phyloP scores from a whole-genome alignment of 1,284 basidiomycete genomes.

The Leucoagaricus sp. region DNA sequence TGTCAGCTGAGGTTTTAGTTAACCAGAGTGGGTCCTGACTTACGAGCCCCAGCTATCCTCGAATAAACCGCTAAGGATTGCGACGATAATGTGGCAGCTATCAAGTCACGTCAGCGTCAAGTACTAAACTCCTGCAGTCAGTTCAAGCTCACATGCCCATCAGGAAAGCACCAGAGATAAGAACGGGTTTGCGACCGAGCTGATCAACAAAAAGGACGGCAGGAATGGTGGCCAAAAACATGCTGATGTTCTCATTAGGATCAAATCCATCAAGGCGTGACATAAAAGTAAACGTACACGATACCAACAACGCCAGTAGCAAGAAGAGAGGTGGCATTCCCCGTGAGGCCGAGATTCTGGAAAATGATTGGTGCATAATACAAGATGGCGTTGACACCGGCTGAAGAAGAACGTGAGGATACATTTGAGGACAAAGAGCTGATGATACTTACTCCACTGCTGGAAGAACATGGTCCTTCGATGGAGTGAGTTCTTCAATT shows the following conservation, averaged over 20 bases:
- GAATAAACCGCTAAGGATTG: constrained; percentile 57
- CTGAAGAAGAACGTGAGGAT: constrained; percentile 17
- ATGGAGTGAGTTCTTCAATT: background rate
- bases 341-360: constrained; percentile 53
- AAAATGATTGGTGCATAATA: constrained; percentile 75
- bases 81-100: constrained; percentile 66
- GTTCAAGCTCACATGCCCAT: constrained; percentile 51
- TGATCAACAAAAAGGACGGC: constrained; percentile 75
- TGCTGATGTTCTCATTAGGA: constrained; percentile 37
- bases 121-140: background rate
- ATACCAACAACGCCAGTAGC: constrained; percentile 86
- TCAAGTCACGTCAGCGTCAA: background rate
- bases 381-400: constrained; percentile 63
- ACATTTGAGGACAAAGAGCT: constrained; percentile 19
- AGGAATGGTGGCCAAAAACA: constrained; percentile 76
- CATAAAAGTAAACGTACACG: constrained; percentile 47
- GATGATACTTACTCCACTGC: constrained; percentile 43
- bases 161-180: constrained; percentile 69
- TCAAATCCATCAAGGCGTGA: background rate
- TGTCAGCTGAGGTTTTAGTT: constrained; percentile 4
- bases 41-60: constrained; percentile 51
- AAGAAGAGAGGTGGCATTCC: constrained; percentile 63
- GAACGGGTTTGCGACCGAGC: constrained; percentile 67
- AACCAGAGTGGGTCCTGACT: constrained; percentile 21
- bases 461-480: constrained; percentile 74